Evolutionary conservation across 176 grass and related monocot genomes (phyloP).

Genomic region (barley (Hordeum vulgare)): MorexV3_pseudomolecules_assembly NC_058518.1:296757197-296757696

Average conservation of each 20-base stretch:
- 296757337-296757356: not conserved
- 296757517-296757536: not conserved
- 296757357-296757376: not conserved
- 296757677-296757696: not conserved
- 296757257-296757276: not conserved
- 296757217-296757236: not conserved
- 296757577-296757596: not conserved
- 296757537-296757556: too few relatives aligned
- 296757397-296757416: not conserved
- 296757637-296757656: not conserved
- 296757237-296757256: not conserved
- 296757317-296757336: not conserved
- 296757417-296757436: not conserved
- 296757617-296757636: not conserved
- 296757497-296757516: too few relatives aligned
- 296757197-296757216: not conserved
- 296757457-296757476: not conserved
- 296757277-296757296: not conserved
- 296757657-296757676: not conserved
- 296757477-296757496: not conserved
- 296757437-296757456: not conserved
- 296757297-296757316: not conserved
- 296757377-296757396: not conserved
- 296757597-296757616: accelerated
- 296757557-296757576: too few relatives aligned